These are phyloP conservation scores for Imleria badia DNA, from an alignment of 768 basidiomycete species.

Conservation along the genomic window DNA sequence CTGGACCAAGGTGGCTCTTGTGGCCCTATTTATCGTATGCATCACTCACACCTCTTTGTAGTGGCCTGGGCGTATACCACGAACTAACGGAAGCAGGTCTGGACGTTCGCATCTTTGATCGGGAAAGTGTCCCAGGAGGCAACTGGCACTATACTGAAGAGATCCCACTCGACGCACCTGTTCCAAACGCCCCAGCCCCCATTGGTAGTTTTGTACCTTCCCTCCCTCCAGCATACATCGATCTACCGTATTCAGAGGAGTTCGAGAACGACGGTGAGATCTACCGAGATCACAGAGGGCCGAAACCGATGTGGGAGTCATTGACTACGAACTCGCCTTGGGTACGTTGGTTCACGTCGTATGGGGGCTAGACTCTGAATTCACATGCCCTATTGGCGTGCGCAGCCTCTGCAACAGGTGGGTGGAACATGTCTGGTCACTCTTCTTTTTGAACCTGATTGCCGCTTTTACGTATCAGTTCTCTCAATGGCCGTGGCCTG, in stretches of 20 bases:
- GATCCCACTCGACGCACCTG: conserved; percentile 11
- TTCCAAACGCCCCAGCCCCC: conserved; percentile 4
- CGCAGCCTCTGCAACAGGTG: conserved; percentile 5
- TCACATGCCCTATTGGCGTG: background rate
- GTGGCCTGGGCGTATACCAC: conserved; percentile 12
- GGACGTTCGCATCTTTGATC: conserved; percentile 18
- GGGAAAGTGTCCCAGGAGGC: conserved; percentile 11
- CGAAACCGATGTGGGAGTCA: conserved; percentile 17
- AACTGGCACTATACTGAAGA: no score
- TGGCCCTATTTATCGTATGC: background rate
- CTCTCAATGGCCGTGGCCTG: conserved; percentile 17
- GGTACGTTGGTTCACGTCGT: background rate
- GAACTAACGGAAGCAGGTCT: conserved; percentile 16
- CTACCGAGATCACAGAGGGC: conserved; percentile 5
- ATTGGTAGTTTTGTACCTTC: conserved; percentile 11
- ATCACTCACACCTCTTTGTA: background rate
- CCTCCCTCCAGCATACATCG: conserved; percentile 1
- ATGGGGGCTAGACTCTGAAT: background rate
- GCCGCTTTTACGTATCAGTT: background rate
- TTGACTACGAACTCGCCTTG: conserved; percentile 8
- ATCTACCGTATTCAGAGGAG: conserved; percentile 12
- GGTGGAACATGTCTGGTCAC: background rate
- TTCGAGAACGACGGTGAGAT: conserved; percentile 6
- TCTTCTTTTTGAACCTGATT: background rate
- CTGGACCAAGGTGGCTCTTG: conserved; percentile 12